These are phyloP conservation scores for Mucor sp. DNA, from an alignment of 371 early-diverging fungal genomes.

Conservation along the genomic window DNA sequence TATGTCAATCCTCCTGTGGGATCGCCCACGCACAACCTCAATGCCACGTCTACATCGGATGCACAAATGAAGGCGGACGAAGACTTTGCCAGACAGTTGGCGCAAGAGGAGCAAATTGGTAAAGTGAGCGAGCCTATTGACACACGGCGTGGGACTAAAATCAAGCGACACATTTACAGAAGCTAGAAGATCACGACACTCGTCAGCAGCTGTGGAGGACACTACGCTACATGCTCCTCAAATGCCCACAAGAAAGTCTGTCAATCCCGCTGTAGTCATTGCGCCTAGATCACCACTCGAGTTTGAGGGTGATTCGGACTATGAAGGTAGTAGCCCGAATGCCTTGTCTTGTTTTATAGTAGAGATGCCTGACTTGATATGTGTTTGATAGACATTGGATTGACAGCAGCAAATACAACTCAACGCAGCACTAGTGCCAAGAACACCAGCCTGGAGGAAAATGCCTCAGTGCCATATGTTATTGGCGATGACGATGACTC, in stretches of 20 bases:
- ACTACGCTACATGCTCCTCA: conserved; percentile 1
- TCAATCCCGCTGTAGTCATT: conserved; percentile 17
- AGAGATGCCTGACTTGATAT: not conserved
- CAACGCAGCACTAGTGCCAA: not conserved
- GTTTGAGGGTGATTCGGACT: conserved; percentile 25
- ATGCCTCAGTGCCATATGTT: conserved; percentile 21
- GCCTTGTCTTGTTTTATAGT: too few relatives aligned
- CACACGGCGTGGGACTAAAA: not conserved
- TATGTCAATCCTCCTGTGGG: conserved; percentile 27
- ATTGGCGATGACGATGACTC: conserved; percentile 27
- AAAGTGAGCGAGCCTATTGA: not conserved
- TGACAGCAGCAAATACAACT: conserved; percentile 13
- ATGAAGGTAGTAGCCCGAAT: conserved; percentile 14
- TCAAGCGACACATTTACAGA: not conserved
- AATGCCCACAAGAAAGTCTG: conserved; percentile 14
- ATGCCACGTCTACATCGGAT: conserved; percentile 22
- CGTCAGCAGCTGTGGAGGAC: conserved; percentile 2
- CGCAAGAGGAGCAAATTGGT: conserved; percentile 28
- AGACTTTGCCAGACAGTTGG: conserved; percentile 45
- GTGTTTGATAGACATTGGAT: conserved; percentile 14
- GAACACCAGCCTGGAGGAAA: not conserved
- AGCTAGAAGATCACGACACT: conserved; percentile 6
- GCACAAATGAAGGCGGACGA: conserved; percentile 49
- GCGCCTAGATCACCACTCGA: conserved; percentile 26
- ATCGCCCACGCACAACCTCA: not conserved